Conservation (phyloP, 768 basidiomycete species). For the Suillus weaverae region DNA sequence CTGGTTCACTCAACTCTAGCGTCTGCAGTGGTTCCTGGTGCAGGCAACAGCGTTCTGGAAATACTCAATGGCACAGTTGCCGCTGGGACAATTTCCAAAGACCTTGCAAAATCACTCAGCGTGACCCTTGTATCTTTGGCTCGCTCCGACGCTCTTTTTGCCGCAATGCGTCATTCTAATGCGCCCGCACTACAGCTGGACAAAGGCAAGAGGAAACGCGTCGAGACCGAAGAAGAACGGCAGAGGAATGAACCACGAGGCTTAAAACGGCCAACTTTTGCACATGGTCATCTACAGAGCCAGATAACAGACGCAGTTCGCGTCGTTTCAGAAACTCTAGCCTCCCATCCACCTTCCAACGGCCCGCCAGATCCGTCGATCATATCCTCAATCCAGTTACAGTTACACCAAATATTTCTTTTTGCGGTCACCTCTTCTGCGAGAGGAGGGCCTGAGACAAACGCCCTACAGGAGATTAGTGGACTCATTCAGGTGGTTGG, state of each 20-base stretch:
- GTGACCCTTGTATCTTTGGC: slow-evolving; percentile 65
- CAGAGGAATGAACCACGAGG: slow-evolving; percentile 27
- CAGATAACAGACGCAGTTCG: slow-evolving; percentile 64
- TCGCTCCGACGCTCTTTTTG: slow-evolving; percentile 64
- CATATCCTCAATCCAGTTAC: slow-evolving; percentile 69
- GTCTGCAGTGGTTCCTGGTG: slow-evolving; percentile 49
- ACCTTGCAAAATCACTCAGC: slow-evolving; percentile 56
- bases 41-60: slow-evolving; percentile 53
- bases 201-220: slow-evolving; percentile 76
- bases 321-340: slow-evolving; percentile 52
- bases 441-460: slow-evolving; percentile 50
- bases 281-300: slow-evolving; percentile 48
- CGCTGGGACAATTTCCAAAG: slow-evolving; percentile 50
- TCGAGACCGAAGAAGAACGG: slow-evolving; percentile 41
- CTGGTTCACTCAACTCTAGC: slow-evolving; percentile 56
- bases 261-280: slow-evolving; percentile 48
- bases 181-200: slow-evolving; percentile 62
- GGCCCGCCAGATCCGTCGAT: slow-evolving; percentile 54
- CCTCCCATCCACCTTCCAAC: slow-evolving; percentile 33
- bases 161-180: slow-evolving; percentile 61
- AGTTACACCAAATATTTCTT: slow-evolving; percentile 74
- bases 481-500: slow-evolving; percentile 84
- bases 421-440: slow-evolving; percentile 74
- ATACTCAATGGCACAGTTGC: slow-evolving; percentile 51
- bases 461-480: slow-evolving; percentile 69